Conservation (phyloP, 495 filamentous ascomycete species). For the Talaromyces wortmannii region DNA sequence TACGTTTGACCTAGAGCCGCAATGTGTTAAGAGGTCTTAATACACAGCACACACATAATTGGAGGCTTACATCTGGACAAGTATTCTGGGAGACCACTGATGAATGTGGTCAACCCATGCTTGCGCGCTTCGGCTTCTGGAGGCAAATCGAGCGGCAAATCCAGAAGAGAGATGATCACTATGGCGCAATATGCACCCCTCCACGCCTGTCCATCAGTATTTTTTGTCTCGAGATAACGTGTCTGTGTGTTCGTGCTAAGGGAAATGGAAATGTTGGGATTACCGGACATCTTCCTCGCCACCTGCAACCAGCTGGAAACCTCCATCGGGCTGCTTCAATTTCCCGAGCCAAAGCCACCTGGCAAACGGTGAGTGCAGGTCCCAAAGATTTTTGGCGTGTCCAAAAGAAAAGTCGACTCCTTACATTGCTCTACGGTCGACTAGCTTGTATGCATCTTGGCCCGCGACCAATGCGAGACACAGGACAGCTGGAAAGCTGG, state of each 20-base stretch:
- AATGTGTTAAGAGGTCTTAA: slow-evolving; percentile 6
- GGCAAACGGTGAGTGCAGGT: neutral
- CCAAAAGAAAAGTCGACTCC: slow-evolving; percentile 6
- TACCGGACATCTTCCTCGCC: slow-evolving; percentile 92
- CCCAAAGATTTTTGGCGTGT: neutral
- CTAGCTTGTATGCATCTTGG: slow-evolving; percentile 59
- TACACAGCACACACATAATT: slow-evolving; percentile 1
- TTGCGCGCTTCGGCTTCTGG: slow-evolving; percentile 46
- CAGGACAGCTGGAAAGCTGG: slow-evolving; percentile 79
- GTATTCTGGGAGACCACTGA: slow-evolving; percentile 68
- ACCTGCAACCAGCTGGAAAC: slow-evolving; percentile 70
- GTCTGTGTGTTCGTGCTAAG: neutral
- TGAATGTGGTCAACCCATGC: slow-evolving; percentile 43
- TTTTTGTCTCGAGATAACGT: neutral
- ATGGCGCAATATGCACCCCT: slow-evolving; percentile 89
- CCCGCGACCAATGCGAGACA: slow-evolving; percentile 71
- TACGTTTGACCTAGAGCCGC: slow-evolving; percentile 69
- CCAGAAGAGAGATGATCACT: slow-evolving; percentile 72
- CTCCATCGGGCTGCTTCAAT: slow-evolving; percentile 78
- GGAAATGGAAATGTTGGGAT: slow-evolving; percentile 9
- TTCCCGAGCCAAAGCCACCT: slow-evolving; percentile 80
- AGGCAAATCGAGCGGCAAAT: slow-evolving; percentile 73
- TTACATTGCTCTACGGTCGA: slow-evolving; percentile 74
- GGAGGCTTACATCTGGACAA: slow-evolving; percentile 64
- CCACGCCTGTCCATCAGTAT: slow-evolving; percentile 9